A percentile compares a stretch with the other conserved stretches of the same genome.
Conservation (phyloP, 2,329 filamentous ascomycete genomes). For the Pseudogymnoascus sp. region DNA sequence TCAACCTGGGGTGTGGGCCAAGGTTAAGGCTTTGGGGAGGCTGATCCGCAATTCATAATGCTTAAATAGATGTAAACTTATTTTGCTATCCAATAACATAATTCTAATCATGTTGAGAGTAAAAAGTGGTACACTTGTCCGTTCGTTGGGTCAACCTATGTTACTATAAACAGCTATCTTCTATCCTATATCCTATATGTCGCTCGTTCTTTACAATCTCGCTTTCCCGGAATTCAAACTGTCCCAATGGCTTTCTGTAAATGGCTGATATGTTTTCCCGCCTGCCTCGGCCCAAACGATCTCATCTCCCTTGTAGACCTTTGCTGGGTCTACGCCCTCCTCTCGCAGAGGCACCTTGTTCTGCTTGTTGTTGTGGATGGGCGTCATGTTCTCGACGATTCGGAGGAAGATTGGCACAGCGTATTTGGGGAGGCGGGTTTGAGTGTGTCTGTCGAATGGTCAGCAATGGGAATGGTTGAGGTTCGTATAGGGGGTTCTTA, state of each 20-base stretch:
- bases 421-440: constrained; percentile 57
- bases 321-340: constrained; percentile 53
- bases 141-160: background rate
- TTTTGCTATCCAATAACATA: constrained; percentile 1
- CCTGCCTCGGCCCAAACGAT: constrained; percentile 50
- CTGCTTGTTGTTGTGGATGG: constrained; percentile 72
- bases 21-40: constrained; percentile 23
- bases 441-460: constrained; percentile 36
- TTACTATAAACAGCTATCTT: constrained; percentile 1
- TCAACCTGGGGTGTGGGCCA: constrained; percentile 30
- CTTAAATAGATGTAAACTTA: constrained; percentile 7
- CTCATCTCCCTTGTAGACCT: constrained; percentile 34
- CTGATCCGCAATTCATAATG: constrained; percentile 24
- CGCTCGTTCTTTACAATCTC: constrained; percentile 31
- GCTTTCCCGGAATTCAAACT: constrained; percentile 35
- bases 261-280: constrained; percentile 50
- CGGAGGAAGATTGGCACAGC: constrained; percentile 68
- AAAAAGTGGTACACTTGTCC: background rate
- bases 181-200: background rate
- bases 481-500: constrained; percentile 22
- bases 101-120: background rate
- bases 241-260: constrained; percentile 51
- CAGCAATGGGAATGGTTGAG: background rate
- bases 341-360: constrained; percentile 63
- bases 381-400: constrained; percentile 46